A percentile compares a stretch with the other conserved stretches of the same genome.
phyloP scores from a whole-genome alignment of 441 rosid species.

The Populus hybrid region DNA sequence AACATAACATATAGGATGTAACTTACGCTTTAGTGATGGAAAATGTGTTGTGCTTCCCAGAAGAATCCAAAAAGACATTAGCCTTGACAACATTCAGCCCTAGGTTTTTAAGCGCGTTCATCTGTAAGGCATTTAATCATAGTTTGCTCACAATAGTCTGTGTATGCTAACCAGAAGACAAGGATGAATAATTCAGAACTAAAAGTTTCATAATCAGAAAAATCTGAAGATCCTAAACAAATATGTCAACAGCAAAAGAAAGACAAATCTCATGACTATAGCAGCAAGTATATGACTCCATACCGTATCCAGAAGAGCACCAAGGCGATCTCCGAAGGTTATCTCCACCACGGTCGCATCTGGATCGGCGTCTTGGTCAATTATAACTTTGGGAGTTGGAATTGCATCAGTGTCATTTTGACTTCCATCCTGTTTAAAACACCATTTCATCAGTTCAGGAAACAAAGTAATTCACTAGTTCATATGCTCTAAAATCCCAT shows the following conservation, averaged over 20 bases:
- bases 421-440: slow-evolving; percentile 56
- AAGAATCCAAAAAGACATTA: slow-evolving; percentile 87
- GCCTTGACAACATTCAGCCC: slow-evolving; percentile 94
- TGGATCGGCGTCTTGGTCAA: slow-evolving; percentile 93
- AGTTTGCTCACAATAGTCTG: slow-evolving; percentile 12
- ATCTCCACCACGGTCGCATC: slow-evolving; percentile 85
- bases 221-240: neutral
- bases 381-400: slow-evolving; percentile 89
- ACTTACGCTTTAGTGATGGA: slow-evolving; percentile 83
- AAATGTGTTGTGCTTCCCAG: slow-evolving; percentile 94
- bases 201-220: slow-evolving; percentile 7
- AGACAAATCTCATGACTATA: neutral
- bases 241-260: slow-evolving; percentile 4
- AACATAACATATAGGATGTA: neutral
- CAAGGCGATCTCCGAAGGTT: slow-evolving; percentile 96
- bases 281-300: slow-evolving; percentile 4
- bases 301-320: slow-evolving; percentile 95
- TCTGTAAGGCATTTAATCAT: slow-evolving; percentile 45
- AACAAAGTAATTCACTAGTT: slow-evolving; percentile 16
- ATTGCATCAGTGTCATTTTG: slow-evolving; percentile 51
- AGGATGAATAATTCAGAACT: neutral
- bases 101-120: slow-evolving; percentile 88
- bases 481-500: neutral
- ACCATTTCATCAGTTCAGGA: slow-evolving; percentile 20
- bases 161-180: too few species aligned